Evolutionary conservation across 331 rosid species (phyloP).

Genomic region (Ulmus americana): DNA sequence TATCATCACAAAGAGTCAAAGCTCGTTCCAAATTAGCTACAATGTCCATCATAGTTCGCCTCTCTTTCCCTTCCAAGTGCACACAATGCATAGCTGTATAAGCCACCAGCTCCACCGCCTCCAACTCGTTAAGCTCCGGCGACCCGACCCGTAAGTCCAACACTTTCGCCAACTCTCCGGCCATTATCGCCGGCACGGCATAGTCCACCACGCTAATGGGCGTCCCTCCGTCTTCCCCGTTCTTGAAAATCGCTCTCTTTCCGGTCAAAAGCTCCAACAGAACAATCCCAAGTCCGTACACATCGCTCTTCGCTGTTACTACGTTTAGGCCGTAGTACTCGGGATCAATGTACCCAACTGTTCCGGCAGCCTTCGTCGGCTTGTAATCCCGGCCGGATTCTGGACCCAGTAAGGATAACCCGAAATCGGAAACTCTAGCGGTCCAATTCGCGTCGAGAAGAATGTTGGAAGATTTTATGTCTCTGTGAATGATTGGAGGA

Average conservation of each 20-base stretch:
- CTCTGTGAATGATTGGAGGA: constrained; percentile 87
- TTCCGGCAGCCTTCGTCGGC: constrained; percentile 81
- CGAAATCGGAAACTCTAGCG: constrained; percentile 87
- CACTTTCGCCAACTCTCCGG: constrained; percentile 50
- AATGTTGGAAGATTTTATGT: constrained; percentile 86
- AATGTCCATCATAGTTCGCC: constrained; percentile 89
- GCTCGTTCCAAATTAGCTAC: constrained; percentile 89
- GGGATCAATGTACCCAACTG: constrained; percentile 94
- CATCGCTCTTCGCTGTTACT: constrained; percentile 87
- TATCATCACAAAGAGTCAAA: constrained; percentile 58
- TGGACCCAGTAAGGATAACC: constrained; percentile 74
- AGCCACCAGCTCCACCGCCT: constrained; percentile 82
- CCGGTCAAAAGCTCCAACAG: constrained; percentile 83
- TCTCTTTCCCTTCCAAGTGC: constrained; percentile 82
- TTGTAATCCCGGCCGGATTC: constrained; percentile 43
- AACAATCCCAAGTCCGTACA: constrained; percentile 88
- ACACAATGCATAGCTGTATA: constrained; percentile 88
- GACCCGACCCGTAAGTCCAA: constrained; percentile 64
- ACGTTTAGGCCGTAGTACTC: constrained; percentile 88
- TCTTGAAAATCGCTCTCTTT: constrained; percentile 80
- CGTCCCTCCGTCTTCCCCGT: constrained; percentile 48
- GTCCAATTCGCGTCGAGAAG: constrained; percentile 70
- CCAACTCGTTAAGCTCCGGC: constrained; percentile 62
- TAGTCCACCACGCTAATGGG: constrained; percentile 68
- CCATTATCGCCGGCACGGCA: constrained; percentile 63